phyloP scores from a whole-genome alignment of 768 basidiomycete genomes.

The Leucosporidium yakuticum region DNA sequence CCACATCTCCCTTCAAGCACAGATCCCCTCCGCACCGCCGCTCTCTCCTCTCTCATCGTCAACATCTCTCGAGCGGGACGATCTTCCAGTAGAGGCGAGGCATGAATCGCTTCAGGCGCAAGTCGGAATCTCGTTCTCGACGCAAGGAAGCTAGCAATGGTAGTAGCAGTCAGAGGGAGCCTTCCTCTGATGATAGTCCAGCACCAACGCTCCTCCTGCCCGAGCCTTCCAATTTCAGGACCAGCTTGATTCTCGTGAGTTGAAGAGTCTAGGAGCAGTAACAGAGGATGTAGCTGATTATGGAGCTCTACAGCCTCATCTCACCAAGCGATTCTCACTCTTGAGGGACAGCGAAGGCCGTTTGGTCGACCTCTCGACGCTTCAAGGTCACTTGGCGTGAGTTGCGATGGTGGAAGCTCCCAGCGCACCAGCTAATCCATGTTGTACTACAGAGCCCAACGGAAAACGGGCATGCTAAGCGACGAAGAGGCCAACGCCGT shows the following conservation, averaged over 20 bases:
- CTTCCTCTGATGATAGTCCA: not conserved
- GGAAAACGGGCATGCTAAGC: slow-evolving; percentile 31
- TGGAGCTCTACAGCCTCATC: slow-evolving; percentile 16
- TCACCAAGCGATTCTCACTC: slow-evolving; percentile 34
- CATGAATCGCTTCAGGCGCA: slow-evolving; percentile 8
- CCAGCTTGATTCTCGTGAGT: slow-evolving; percentile 29
- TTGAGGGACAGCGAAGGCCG: slow-evolving; percentile 32
- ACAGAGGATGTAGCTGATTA: not conserved
- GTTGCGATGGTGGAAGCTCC: not conserved
- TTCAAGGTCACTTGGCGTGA: slow-evolving; percentile 33
- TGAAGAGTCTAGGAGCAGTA: too few species aligned
- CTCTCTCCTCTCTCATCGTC: too few species aligned
- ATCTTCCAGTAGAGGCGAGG: not conserved
- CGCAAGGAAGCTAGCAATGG: not conserved
- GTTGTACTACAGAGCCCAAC: slow-evolving; percentile 24
- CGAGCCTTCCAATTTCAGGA: slow-evolving; percentile 25
- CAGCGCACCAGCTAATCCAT: not conserved
- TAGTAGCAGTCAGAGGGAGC: not conserved
- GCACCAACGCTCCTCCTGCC: slow-evolving; percentile 14
- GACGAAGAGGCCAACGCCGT: slow-evolving; percentile 32
- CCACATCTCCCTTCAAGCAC: too few species aligned
- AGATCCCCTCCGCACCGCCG: too few species aligned
- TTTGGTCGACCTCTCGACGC: slow-evolving; percentile 25
- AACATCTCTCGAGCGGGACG: too few species aligned
- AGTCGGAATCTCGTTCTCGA: not conserved